Conservation (phyloP, 306 rosid species). For the Cajanus cajan region DNA sequence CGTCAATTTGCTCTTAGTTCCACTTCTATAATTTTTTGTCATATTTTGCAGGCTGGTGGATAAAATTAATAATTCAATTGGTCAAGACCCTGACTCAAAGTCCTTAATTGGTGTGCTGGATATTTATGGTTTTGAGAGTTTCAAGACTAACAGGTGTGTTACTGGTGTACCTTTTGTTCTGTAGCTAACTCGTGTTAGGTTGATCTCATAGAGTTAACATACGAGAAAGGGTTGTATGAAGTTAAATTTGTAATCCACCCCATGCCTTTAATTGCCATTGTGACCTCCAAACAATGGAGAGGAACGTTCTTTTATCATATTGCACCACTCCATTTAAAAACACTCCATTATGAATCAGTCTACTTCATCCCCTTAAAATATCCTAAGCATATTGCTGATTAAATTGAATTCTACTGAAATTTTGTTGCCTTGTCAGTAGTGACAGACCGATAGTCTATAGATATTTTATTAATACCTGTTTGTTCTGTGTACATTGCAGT, state of each 20-base stretch:
- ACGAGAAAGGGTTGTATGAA: constrained; percentile 21
- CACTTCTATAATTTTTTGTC: constrained; percentile 28
- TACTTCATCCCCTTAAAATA: background rate
- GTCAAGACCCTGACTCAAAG: constrained; percentile 92
- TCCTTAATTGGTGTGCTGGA: constrained; percentile 93
- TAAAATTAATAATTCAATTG: constrained; percentile 85
- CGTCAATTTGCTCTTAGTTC: constrained; percentile 17
- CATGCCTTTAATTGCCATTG: constrained; percentile 6
- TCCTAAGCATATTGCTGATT: background rate
- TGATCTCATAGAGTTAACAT: constrained; percentile 23
- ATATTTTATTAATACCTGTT: constrained; percentile 19
- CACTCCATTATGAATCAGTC: background rate
- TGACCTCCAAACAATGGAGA: background rate
- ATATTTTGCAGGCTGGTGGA: constrained; percentile 85
- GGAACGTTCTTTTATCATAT: background rate
- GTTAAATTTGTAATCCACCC: background rate
- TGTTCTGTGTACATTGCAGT: constrained; percentile 49
- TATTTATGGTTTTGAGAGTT: constrained; percentile 99
- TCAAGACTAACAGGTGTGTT: constrained; percentile 98
- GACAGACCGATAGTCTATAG: constrained; percentile 10
- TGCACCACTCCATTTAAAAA: constrained; percentile 1
- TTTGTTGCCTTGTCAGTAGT: constrained; percentile 1
- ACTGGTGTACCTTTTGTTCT: constrained; percentile 47
- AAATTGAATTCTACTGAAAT: constrained; percentile 6
- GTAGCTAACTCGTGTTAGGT: constrained; percentile 30